Percentiles rank a stretch among this genome's conserved stretches.
Evolutionary conservation across 108 stramenopile species (phyloP).

Genomic region (Nannochloropsis oceanica): DNA sequence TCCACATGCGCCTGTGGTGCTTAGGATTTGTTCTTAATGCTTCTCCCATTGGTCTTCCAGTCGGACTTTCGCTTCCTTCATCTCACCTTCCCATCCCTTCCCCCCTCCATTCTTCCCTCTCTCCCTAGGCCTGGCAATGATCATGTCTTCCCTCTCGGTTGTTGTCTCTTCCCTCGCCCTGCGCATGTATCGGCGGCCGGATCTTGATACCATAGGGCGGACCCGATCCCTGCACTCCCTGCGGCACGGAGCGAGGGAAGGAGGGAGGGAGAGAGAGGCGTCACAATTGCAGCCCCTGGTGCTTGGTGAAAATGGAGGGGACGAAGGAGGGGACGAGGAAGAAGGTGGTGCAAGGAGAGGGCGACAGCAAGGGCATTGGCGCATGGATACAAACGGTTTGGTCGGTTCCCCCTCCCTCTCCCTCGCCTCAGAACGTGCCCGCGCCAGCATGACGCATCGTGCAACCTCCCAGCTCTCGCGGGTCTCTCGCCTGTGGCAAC

Average conservation of each 20-base stretch:
- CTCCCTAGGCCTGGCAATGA: not conserved
- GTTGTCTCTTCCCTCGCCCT: slow-evolving; percentile 26
- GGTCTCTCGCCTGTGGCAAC: not conserved
- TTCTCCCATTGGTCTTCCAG: not conserved
- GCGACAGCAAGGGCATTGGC: not conserved
- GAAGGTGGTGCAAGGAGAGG: not conserved
- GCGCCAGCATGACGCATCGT: not conserved
- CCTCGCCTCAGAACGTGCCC: not conserved
- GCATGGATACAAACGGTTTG: too few species aligned
- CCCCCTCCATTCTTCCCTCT: not conserved
- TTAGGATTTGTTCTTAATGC: not conserved
- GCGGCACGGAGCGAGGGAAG: not conserved
- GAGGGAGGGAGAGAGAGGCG: not conserved
- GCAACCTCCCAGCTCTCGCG: not conserved
- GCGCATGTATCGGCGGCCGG: slow-evolving; percentile 22
- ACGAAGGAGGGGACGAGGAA: not conserved
- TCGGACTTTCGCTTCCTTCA: not conserved
- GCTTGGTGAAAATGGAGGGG: not conserved
- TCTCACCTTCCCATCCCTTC: not conserved
- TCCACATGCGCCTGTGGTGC: not conserved
- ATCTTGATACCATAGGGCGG: not conserved
- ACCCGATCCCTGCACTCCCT: not conserved
- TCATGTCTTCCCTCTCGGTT: slow-evolving; percentile 27
- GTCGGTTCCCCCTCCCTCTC: not conserved
- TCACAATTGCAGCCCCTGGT: not conserved